Base-by-base conservation (phyloP, 805 yeast species). In the Saturnispora silvae region DNA sequence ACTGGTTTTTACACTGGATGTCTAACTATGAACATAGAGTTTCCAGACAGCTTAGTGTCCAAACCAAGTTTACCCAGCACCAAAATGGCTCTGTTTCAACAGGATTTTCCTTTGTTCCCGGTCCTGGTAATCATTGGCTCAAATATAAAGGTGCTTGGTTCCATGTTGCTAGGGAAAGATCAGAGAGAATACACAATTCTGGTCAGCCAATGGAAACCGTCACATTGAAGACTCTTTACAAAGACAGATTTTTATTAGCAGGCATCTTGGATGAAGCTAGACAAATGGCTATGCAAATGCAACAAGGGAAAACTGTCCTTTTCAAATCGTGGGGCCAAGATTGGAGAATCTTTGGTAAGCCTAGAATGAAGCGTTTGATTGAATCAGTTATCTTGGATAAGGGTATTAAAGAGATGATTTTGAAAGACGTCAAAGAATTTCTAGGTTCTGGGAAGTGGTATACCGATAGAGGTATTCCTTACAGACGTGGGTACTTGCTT, bases 1-100 rank as follows among this genome's bases (percentile, higher is more conserved):
- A 76, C 44, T 92, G 98, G 97, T 87, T 92, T 50, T 65, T 92
- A 34, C 92, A 84, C 45, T 92, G 97, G 97, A 86, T 92, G 95
- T 70, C 95, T 0, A 75, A 73, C 47, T 72, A 82, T 53, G 84
- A 85, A 44, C 64, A 75, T 42, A 63, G 95, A 39, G 63, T 72
- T 20, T 79, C 89, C 11, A 68, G 96, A 47, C 96, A 92, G 56
- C 60, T 92, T 38, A 77, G 94, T 37, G 97, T 92, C 13, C 94
- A 85, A 49, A 92, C 98, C 4, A 74, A 70, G 46, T 86, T 68
- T 58, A 64, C 76, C 11, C 95, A 86, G 56, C 96, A 87, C 59
- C 94, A 85, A 48, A 89, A 89, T 52, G 97, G 97, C 0, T 74
- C 94, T 2, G 83, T 86, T 2, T 68, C 80, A 8, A 85, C 98